A percentile compares a stretch with the other conserved stretches of the same genome.
Evolutionary conservation across 441 rosid genomes (phyloP).

Genomic region (Codiaeum variegatum): DNA sequence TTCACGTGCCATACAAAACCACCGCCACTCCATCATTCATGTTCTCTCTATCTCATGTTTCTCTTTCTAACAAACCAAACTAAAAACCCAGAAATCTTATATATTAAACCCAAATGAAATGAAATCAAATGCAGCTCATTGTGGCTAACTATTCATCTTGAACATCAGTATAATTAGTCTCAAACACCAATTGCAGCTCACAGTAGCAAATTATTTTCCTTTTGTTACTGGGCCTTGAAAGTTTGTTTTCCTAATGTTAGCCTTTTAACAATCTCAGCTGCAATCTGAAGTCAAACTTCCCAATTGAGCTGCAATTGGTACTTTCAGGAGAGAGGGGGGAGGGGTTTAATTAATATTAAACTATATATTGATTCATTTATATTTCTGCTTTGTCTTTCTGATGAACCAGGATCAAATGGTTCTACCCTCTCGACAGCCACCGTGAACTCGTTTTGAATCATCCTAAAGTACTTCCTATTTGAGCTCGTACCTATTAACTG

Average conservation of each 20-base stretch:
- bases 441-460: conserved; percentile 65
- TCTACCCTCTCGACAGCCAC: conserved; percentile 77
- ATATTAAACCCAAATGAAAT: no score
- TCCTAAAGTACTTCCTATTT: conserved; percentile 67
- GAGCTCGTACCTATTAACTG: conserved; percentile 77
- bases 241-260: conserved; percentile 89
- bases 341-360: no score
- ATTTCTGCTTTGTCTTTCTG: conserved; percentile 51
- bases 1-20: no score
- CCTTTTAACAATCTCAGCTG: conserved; percentile 82
- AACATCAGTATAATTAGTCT: conserved; percentile 94
- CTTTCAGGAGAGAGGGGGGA: no score
- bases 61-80: no score
- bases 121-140: no score
- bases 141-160: conserved; percentile 96
- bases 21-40: no score
- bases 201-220: conserved; percentile 84
- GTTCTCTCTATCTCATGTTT: no score
- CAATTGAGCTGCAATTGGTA: conserved; percentile 65
- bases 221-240: conserved; percentile 93
- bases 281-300: conserved; percentile 80
- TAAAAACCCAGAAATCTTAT: no score
- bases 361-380: no score
- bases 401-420: conserved; percentile 56
- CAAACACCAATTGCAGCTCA: conserved; percentile 71